Evolutionary conservation across 1,139 yeast genomes (phyloP).

Genomic region (Scheffersomyces stambukii): DNA sequence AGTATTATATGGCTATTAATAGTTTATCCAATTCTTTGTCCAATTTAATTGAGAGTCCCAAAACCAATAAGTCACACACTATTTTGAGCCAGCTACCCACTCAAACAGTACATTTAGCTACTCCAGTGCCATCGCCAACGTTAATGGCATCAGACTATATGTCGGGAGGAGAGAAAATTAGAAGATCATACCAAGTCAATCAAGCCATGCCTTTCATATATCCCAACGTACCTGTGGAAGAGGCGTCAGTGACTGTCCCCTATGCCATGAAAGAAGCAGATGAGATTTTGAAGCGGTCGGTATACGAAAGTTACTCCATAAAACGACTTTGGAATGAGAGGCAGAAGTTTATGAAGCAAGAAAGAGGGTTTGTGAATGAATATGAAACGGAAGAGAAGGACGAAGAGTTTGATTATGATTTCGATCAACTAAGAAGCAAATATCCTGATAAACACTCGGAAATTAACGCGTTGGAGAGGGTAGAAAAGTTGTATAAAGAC

Average conservation of each 20-base stretch:
- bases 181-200: conserved; percentile 75
- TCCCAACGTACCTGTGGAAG: conserved; percentile 35
- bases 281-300: conserved; percentile 52
- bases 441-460: conserved; percentile 32
- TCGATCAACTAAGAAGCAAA: conserved; percentile 12
- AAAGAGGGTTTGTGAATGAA: conserved; percentile 57
- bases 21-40: conserved; percentile 49
- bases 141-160: conserved; percentile 55
- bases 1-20: conserved; percentile 39
- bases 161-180: conserved; percentile 60
- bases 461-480: conserved; percentile 46
- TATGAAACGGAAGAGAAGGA: conserved; percentile 9
- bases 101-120: conserved; percentile 73
- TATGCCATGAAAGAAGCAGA: conserved; percentile 75
- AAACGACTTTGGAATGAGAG: conserved; percentile 72
- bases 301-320: conserved; percentile 62
- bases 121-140: conserved; percentile 88
- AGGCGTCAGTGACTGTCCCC: conserved; percentile 47
- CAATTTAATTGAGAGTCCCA: conserved; percentile 56
- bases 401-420: conserved; percentile 20
- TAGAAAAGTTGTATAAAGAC: conserved; percentile 56
- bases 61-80: conserved; percentile 53
- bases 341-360: conserved; percentile 66
- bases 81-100: conserved; percentile 54
- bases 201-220: conserved; percentile 77